A percentile compares a stretch with the other conserved stretches of the same genome.
Evolutionary conservation across 2,329 filamentous ascomycete genomes (phyloP).

Genomic region (Dactylellina haptotyla): DNA sequence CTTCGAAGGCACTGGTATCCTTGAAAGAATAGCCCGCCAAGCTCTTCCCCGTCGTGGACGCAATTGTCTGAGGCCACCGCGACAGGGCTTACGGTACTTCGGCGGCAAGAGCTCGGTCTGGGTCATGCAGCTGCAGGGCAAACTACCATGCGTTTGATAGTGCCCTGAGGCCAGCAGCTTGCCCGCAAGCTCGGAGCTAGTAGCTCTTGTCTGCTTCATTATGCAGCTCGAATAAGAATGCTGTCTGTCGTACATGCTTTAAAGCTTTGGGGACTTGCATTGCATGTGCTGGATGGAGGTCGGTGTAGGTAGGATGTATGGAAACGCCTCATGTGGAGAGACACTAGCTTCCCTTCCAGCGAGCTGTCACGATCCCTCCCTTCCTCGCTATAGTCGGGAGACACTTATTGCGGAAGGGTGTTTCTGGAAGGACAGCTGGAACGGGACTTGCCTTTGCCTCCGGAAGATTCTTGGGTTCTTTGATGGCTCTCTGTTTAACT

Average conservation of each 20-base stretch:
- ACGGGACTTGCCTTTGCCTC: background rate
- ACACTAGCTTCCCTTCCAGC: background rate
- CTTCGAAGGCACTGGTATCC: no score
- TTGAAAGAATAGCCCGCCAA: no score
- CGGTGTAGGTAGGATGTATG: background rate
- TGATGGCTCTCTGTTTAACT: background rate
- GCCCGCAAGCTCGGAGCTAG: background rate
- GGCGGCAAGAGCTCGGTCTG: background rate
- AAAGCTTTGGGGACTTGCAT: background rate
- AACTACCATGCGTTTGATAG: no score
- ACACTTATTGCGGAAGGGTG: background rate
- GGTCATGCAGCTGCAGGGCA: constrained; percentile 8
- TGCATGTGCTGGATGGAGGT: background rate
- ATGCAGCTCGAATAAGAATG: background rate
- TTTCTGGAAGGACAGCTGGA: background rate
- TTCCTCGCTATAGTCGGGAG: background rate
- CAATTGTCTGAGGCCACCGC: no score
- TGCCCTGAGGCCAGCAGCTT: background rate
- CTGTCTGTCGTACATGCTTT: background rate
- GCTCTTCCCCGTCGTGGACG: no score
- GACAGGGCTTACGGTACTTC: no score
- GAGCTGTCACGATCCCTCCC: background rate
- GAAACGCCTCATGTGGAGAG: background rate
- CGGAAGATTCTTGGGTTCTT: background rate
- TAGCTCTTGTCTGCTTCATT: no score